Conservation (phyloP, 2,329 filamentous ascomycete genomes). For the Pseudocercospora pini-densiflorae region DNA sequence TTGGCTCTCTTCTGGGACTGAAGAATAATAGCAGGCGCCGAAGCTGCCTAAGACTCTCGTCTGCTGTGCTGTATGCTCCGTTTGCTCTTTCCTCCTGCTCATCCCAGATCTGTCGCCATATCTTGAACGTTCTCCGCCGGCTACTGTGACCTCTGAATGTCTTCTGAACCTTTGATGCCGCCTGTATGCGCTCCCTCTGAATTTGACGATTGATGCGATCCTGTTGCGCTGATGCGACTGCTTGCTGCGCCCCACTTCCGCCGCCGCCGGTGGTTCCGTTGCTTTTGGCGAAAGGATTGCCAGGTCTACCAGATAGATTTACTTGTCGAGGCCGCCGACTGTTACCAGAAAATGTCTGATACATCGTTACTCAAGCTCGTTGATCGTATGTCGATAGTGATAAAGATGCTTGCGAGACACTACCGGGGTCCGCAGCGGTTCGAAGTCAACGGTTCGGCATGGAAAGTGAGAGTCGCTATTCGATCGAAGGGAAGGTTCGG, state of each 20-base stretch:
- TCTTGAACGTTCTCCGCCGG: constrained; percentile 62
- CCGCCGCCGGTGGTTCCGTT: constrained; percentile 45
- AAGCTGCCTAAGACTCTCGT: constrained; percentile 47
- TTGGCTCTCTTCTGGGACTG: constrained; percentile 38
- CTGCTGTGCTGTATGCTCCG: constrained; percentile 43
- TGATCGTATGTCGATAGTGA: not conserved
- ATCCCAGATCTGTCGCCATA: constrained; percentile 68
- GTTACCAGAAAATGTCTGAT: constrained; percentile 87
- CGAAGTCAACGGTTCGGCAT: not conserved
- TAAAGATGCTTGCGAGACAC: not conserved
- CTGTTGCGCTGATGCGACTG: constrained; percentile 83
- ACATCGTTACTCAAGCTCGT: constrained; percentile 63
- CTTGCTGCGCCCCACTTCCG: constrained; percentile 68
- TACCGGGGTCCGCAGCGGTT: not conserved
- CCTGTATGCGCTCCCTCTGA: constrained; percentile 77
- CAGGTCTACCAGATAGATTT: constrained; percentile 81
- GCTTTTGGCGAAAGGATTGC: constrained; percentile 74
- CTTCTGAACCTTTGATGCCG: constrained; percentile 74
- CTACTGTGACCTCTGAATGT: constrained; percentile 78
- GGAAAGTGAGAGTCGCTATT: not conserved
- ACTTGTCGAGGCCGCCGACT: constrained; percentile 87
- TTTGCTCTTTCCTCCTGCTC: constrained; percentile 46
- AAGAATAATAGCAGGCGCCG: constrained; percentile 51
- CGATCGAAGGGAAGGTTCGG: not conserved
- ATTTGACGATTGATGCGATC: constrained; percentile 80